These are phyloP conservation scores for Madurella fahalii DNA, from an alignment of 2,329 filamentous ascomycete species.

Conservation along the genomic window DNA sequence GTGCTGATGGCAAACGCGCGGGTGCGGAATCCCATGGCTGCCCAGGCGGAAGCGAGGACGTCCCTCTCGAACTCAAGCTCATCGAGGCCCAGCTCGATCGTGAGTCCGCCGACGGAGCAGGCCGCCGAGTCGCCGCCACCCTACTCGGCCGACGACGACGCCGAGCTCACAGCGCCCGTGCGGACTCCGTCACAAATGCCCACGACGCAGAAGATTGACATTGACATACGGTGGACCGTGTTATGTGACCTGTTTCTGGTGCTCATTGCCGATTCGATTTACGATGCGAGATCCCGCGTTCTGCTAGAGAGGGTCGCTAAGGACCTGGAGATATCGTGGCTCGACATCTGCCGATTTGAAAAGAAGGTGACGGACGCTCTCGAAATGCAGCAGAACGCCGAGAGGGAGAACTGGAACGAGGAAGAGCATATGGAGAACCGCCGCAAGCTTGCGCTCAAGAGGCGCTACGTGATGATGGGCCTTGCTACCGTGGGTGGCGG, in stretches of 20 bases:
- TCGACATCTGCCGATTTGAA: constrained; percentile 94
- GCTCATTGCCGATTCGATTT: constrained; percentile 91
- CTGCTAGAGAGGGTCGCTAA: constrained; percentile 79
- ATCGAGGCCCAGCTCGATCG: constrained; percentile 28
- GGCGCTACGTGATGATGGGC: constrained; percentile 91
- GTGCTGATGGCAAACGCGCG: constrained; percentile 87
- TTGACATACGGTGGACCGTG: constrained; percentile 94
- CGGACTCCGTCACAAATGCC: constrained; percentile 80
- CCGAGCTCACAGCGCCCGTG: constrained; percentile 74
- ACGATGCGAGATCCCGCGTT: constrained; percentile 82
- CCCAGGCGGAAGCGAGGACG: constrained; percentile 30
- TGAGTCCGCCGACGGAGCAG: constrained; percentile 39
- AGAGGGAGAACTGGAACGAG: constrained; percentile 97
- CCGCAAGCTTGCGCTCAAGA: constrained; percentile 74
- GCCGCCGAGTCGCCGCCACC: constrained; percentile 52
- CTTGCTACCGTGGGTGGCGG: constrained; percentile 93
- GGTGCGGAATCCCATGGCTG: constrained; percentile 86
- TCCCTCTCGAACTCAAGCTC: constrained; percentile 25
- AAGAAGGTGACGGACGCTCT: constrained; percentile 94
- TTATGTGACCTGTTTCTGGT: constrained; percentile 93
- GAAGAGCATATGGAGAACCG: constrained; percentile 87
- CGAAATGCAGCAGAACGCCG: constrained; percentile 93
- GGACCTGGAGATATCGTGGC: constrained; percentile 77
- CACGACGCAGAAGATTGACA: constrained; percentile 79
- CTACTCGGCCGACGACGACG: constrained; percentile 61